Evolutionary conservation across 495 filamentous ascomycete species (phyloP).

Genomic region (Penicillium bovifimosum): DNA sequence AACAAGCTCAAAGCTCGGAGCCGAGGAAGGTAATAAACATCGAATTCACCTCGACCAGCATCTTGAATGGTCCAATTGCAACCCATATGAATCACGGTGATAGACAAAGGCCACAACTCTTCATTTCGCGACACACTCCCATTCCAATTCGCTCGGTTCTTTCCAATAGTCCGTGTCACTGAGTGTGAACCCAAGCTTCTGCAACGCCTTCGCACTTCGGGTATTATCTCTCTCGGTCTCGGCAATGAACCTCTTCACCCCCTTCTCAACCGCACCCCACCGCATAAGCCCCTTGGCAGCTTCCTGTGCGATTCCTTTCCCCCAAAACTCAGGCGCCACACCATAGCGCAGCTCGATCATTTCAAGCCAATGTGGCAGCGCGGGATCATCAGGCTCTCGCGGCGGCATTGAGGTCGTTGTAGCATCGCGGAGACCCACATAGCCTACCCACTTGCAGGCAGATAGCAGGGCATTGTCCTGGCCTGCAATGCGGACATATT

Average conservation of each 20-base stretch:
- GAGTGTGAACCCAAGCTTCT: slow-evolving; percentile 18
- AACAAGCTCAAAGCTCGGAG: not conserved
- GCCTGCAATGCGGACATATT: not conserved
- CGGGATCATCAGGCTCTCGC: slow-evolving; percentile 10
- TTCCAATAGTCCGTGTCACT: slow-evolving; percentile 29
- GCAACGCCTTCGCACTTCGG: slow-evolving; percentile 18
- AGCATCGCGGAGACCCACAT: slow-evolving; percentile 26
- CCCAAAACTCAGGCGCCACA: slow-evolving; percentile 19
- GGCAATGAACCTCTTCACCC: slow-evolving; percentile 25
- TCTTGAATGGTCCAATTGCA: too few species aligned
- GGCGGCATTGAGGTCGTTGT: slow-evolving; percentile 20
- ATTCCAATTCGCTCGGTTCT: slow-evolving; percentile 21
- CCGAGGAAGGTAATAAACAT: not conserved
- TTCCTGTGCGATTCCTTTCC: slow-evolving; percentile 18
- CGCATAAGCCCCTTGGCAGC: slow-evolving; percentile 17
- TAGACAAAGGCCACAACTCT: not conserved
- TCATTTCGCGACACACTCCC: slow-evolving; percentile 10
- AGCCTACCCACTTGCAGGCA: slow-evolving; percentile 21
- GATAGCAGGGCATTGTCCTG: not conserved
- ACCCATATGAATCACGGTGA: not conserved
- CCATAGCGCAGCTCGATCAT: slow-evolving; percentile 27
- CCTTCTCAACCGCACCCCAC: slow-evolving; percentile 15
- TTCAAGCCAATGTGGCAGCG: slow-evolving; percentile 20
- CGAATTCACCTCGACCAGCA: too few species aligned
- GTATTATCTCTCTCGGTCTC: slow-evolving; percentile 23